These are phyloP conservation scores for Bruguiera sexangula DNA, from an alignment of 345 rosid genomes.

Conservation along the genomic window DNA sequence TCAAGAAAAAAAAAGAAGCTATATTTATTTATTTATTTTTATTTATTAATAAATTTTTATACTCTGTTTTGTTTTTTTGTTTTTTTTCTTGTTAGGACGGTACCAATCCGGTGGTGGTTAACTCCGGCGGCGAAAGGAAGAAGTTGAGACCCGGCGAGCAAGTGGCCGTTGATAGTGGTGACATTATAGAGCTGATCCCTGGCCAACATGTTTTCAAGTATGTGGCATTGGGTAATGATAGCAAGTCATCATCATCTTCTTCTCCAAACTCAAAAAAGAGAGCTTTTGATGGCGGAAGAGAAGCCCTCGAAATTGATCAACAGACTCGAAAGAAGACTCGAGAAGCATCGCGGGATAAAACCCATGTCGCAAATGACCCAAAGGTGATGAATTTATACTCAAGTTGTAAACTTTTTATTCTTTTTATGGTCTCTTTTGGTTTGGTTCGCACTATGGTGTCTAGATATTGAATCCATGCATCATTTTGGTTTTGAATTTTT, in stretches of 20 bases:
- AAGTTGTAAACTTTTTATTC: background rate
- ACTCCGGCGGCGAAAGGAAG: slow-evolving; percentile 56
- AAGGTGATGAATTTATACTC: slow-evolving; percentile 16
- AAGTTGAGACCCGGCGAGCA: slow-evolving; percentile 47
- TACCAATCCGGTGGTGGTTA: slow-evolving; percentile 74
- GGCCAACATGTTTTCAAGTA: slow-evolving; percentile 67
- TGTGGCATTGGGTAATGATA: slow-evolving; percentile 27
- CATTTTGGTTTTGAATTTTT: background rate
- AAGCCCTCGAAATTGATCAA: slow-evolving; percentile 15
- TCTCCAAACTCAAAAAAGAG: slow-evolving; percentile 19
- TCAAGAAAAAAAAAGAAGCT: too few relatives aligned
- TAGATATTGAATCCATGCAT: too few relatives aligned
- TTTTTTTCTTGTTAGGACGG: slow-evolving; percentile 55
- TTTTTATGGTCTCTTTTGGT: background rate
- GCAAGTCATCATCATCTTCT: slow-evolving; percentile 9
- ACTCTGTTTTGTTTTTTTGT: background rate
- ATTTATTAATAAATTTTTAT: background rate
- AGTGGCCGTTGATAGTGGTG: slow-evolving; percentile 41
- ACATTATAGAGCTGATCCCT: slow-evolving; percentile 78
- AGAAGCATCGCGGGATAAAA: slow-evolving; percentile 19
- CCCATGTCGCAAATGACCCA: background rate
- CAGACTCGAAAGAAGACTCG: slow-evolving; percentile 46
- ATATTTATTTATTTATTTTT: background rate
- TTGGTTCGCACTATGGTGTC: background rate
- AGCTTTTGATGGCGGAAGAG: slow-evolving; percentile 19